These are phyloP conservation scores for Gossypium schwendimanii DNA, from an alignment of 441 rosid genomes.

Conservation along the genomic window DNA sequence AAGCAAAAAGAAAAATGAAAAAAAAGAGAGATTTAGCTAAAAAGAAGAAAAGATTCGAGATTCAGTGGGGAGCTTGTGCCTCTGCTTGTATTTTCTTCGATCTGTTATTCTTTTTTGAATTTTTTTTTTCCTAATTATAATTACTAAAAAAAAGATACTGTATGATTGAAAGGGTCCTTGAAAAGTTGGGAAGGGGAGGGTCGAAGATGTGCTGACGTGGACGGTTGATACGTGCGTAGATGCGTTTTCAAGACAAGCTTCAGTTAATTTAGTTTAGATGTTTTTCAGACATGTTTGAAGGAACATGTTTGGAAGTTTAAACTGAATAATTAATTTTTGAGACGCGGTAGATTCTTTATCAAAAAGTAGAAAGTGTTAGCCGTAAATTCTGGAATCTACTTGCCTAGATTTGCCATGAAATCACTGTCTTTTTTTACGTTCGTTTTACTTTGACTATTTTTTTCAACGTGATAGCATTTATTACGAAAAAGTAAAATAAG, in stretches of 20 bases:
- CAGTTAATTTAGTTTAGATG: background rate
- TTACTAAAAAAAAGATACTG: background rate
- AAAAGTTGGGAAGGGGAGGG: background rate
- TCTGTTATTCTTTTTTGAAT: background rate
- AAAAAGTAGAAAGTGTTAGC: too few species aligned
- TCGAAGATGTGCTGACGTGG: background rate
- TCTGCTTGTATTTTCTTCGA: background rate
- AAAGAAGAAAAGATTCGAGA: background rate
- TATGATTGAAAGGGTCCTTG: background rate
- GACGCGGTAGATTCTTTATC: too few species aligned
- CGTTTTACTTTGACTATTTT: too few species aligned
- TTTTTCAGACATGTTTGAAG: background rate
- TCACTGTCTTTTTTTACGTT: too few species aligned
- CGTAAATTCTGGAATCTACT: too few species aligned
- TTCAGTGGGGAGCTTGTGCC: conserved; percentile 1
- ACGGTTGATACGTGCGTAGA: background rate
- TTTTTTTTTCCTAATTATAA: background rate
- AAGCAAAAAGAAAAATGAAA: background rate
- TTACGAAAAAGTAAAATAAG: too few species aligned
- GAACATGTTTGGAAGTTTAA: background rate
- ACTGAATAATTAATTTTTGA: too few species aligned
- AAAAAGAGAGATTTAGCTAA: too few species aligned
- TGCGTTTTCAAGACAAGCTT: background rate
- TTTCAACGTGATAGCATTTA: too few species aligned
- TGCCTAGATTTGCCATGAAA: too few species aligned